Evolutionary conservation across 2,329 filamentous ascomycete species (phyloP), one percentile per base, ranked within the genome.

Genomic region (Calonectria multiphialidica): DNA sequence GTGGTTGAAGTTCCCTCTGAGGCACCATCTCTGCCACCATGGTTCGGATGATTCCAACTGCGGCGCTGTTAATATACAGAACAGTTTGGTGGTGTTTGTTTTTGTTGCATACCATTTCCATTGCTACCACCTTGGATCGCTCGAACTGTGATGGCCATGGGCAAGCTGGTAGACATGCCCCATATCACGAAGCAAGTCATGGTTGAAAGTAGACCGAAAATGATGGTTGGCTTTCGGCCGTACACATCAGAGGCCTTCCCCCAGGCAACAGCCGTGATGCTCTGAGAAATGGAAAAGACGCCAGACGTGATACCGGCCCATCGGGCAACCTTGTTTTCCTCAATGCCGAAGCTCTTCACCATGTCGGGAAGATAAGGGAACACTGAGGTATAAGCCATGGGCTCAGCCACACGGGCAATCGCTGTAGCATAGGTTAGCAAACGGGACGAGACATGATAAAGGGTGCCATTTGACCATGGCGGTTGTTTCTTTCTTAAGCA

Each of bases 1-100:
- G 88, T 0, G 96, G 96, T 80, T 98, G 96, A 8, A 98, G 87
- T 80, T 95, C 93, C 81, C 90, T 95, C 82, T 97, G 92, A 0
- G 95, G 94, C 2, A 98, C 95, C 89, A 98, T 92, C 83, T 98
- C 96, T 0, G 96, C 96, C 2, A 98, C 95, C 86, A 97, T 95
- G 18, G 95, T 98, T 75, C 96, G 87, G 74, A 98, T 93, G 73
- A 98, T 98, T 1, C 97, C 94, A n/a, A 96, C 93, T 92, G 47
- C 16, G 28, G 7, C n/a, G 53, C n/a, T 16, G 64, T 72, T 30
- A 74, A 42, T 23, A 37, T 21, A 64, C n/a, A 13, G 15, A 8
- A 12, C 47, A 65, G 10, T 70, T 70, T 44, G 30, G 70, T 40
- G 8, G n/a, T 28, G 3, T 18, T n/a, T 1, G 40, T 15, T 2